Percentiles rank a stretch among this genome's conserved stretches.
Conservation (phyloP, 257 asterid species). For the Solanum sitiens region DNA sequence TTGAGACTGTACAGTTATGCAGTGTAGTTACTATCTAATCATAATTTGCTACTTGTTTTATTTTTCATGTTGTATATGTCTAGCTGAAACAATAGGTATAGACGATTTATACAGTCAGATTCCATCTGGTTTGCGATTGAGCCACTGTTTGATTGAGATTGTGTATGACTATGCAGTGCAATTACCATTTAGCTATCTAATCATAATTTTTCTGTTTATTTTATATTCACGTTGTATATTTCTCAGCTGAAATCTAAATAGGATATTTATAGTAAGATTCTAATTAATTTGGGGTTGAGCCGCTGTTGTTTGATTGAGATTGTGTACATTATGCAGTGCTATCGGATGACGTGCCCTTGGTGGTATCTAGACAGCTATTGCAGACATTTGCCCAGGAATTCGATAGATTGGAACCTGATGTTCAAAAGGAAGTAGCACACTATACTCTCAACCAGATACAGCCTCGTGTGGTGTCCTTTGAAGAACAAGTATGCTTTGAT, state of each 20-base stretch:
- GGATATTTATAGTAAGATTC: background rate
- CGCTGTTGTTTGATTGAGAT: background rate
- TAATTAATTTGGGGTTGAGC: background rate
- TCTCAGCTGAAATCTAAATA: background rate
- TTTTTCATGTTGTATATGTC: background rate
- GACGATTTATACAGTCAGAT: background rate
- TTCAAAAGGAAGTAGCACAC: conserved; percentile 88
- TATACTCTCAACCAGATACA: conserved; percentile 91
- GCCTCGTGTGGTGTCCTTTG: conserved; percentile 92
- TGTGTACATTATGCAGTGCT: conserved; percentile 33
- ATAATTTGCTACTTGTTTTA: background rate
- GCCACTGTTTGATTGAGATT: background rate
- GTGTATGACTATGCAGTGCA: background rate
- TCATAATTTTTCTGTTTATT: background rate
- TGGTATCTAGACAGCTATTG: conserved; percentile 91
- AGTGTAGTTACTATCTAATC: background rate
- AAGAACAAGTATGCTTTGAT: conserved; percentile 56
- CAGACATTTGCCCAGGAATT: conserved; percentile 90
- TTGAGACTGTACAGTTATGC: background rate
- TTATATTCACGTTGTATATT: background rate
- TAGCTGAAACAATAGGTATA: background rate
- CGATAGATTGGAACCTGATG: conserved; percentile 72
- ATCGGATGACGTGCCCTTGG: conserved; percentile 88
- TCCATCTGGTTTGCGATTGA: background rate
- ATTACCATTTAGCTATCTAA: background rate